These are phyloP conservation scores for Colletotrichum sp. DNA, from an alignment of 2,329 filamentous ascomycete species.

Conservation along the genomic window DNA sequence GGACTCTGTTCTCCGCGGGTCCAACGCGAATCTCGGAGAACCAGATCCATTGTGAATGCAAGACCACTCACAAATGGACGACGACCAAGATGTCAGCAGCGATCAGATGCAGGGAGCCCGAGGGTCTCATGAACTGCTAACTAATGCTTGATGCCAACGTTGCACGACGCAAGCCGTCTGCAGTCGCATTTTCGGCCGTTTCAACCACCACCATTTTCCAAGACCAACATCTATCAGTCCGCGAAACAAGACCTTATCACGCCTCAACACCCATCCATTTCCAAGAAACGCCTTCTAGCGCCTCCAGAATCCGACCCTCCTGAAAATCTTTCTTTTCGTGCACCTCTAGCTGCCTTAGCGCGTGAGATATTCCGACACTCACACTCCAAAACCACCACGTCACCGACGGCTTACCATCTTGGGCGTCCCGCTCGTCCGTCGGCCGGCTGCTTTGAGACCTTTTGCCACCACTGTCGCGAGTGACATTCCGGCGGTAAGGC, in stretches of 20 bases:
- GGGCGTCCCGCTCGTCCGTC: not conserved
- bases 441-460: not conserved
- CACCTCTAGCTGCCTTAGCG: constrained; percentile 2
- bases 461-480: constrained; percentile 3
- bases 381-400: not conserved
- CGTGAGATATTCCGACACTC: not conserved
- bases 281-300: not conserved
- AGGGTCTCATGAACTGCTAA: not conserved
- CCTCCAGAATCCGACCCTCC: not conserved
- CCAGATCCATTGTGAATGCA: not conserved
- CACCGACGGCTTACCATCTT: constrained; percentile 10
- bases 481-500: not conserved
- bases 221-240: not conserved
- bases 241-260: not conserved
- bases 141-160: not conserved
- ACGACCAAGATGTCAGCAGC: not conserved
- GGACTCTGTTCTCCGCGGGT: not conserved
- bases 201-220: not conserved
- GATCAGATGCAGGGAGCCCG: not conserved
- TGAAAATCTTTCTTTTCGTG: constrained; percentile 2
- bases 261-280: not conserved
- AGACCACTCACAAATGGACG: not conserved
- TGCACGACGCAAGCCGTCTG: not conserved
- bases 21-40: not conserved
- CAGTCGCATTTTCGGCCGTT: not conserved